Conservation (phyloP, 1,139 yeast genomes). For the Spencermartinsiella ligniputridi region DNA sequence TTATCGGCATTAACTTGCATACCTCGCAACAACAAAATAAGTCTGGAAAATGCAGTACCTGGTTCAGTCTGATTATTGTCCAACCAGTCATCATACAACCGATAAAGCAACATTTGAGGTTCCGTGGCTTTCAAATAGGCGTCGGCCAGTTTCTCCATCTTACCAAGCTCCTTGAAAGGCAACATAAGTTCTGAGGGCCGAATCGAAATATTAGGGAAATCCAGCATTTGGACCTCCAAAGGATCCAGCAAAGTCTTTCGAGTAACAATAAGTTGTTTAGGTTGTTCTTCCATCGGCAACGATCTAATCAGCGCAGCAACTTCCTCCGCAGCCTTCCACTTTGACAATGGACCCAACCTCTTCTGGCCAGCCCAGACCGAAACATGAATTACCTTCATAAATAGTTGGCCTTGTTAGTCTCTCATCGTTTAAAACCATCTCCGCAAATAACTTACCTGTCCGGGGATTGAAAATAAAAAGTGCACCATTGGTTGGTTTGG, state of each 20-base stretch:
- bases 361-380: constrained; percentile 98
- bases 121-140: constrained; percentile 82
- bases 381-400: constrained; percentile 84
- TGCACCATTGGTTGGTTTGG: constrained; percentile 92
- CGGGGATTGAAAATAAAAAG: constrained; percentile 85
- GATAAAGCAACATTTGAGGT: constrained; percentile 88
- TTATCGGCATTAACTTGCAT: constrained; percentile 72
- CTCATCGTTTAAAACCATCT: neutral
- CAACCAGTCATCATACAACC: constrained; percentile 94
- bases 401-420: constrained; percentile 52
- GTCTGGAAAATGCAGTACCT: constrained; percentile 89
- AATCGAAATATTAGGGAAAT: constrained; percentile 87
- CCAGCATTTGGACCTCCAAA: constrained; percentile 92
- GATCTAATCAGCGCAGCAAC: constrained; percentile 89
- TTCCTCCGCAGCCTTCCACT: constrained; percentile 99
- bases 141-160: constrained; percentile 75
- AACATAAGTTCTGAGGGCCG: constrained; percentile 85
- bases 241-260: constrained; percentile 93
- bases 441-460: constrained; percentile 34
- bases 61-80: constrained; percentile 52
- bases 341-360: constrained; percentile 86
- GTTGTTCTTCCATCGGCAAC: constrained; percentile 89
- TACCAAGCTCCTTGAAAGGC: constrained; percentile 85
- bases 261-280: constrained; percentile 85
- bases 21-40: constrained; percentile 75